Conservation (phyloP, 176 grass and related monocot species). For the Neostapfia colusana region DNA sequence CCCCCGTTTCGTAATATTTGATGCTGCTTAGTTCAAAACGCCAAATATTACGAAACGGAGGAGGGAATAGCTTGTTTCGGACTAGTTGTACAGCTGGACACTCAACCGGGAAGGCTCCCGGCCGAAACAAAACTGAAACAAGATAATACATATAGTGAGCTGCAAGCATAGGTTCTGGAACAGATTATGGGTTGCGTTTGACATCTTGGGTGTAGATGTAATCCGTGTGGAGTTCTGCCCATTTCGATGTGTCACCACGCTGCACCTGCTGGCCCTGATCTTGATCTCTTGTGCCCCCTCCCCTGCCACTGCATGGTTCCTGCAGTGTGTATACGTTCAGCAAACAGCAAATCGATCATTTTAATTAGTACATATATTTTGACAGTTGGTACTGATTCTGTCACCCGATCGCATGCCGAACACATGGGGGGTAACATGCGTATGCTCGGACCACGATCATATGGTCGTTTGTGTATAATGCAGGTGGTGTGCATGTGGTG, state of each 20-base stretch:
- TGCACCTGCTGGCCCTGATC: not conserved
- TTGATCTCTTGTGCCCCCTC: not conserved
- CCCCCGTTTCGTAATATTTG: too few relatives aligned
- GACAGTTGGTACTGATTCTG: not conserved
- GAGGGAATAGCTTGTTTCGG: too few relatives aligned
- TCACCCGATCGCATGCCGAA: not conserved
- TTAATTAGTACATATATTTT: not conserved
- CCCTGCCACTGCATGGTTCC: constrained; percentile 17
- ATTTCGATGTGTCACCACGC: constrained; percentile 11
- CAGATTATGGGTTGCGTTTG: constrained; percentile 39
- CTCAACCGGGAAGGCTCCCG: not conserved
- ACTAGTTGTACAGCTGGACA: not conserved
- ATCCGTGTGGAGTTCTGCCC: constrained; percentile 54
- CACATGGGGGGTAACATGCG: not conserved
- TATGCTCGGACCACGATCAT: not conserved
- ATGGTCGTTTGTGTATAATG: not conserved
- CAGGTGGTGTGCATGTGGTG: too few relatives aligned
- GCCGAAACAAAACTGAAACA: not conserved
- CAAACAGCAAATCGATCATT: not conserved
- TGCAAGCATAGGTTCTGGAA: not conserved
- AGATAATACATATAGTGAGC: not conserved
- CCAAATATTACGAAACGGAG: too few relatives aligned
- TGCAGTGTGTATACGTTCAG: constrained; percentile 1
- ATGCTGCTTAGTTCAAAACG: too few relatives aligned
- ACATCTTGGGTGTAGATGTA: constrained; percentile 60